A percentile compares a stretch with the other conserved stretches of the same genome.
These are phyloP conservation scores for Laetiporus sulphureus DNA, from an alignment of 1,284 basidiomycete genomes.

Conservation along the genomic window DNA sequence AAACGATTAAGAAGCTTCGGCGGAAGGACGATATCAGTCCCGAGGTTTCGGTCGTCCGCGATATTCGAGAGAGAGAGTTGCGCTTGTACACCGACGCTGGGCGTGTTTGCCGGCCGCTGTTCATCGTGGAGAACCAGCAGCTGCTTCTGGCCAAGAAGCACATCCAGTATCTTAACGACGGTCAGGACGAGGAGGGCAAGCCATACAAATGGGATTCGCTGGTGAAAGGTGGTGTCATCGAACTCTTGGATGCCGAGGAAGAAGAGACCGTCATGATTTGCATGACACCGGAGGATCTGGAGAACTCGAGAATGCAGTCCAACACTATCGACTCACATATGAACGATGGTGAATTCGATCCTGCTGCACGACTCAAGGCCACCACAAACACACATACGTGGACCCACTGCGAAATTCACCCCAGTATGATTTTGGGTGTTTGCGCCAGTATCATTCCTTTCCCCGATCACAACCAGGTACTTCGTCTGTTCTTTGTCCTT, in stretches of 20 bases:
- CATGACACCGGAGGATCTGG: constrained; percentile 95
- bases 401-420: constrained; percentile 99
- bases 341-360: constrained; percentile 73
- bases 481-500: constrained; percentile 21
- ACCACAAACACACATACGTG: constrained; percentile 82
- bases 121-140: constrained; percentile 91
- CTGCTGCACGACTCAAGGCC: constrained; percentile 82
- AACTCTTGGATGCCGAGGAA: constrained; percentile 96
- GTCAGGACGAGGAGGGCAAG: constrained; percentile 18
- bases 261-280: constrained; percentile 99
- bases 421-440: constrained; percentile 97
- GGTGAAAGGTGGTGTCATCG: constrained; percentile 85
- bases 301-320: constrained; percentile 71
- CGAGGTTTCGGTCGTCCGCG: constrained; percentile 95
- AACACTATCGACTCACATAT: constrained; percentile 52
- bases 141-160: constrained; percentile 85
- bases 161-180: constrained; percentile 64
- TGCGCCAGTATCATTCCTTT: constrained; percentile 99
- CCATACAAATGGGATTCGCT: constrained; percentile 81
- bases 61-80: constrained; percentile 94
- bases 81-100: constrained; percentile 96
- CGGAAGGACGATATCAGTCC: constrained; percentile 94
- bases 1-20: constrained; percentile 88
- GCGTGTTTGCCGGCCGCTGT: constrained; percentile 92
- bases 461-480: constrained; percentile 98